Base-by-base conservation (phyloP, 2,329 filamentous ascomycete species). In the Simplicillium aogashimaense region DNA sequence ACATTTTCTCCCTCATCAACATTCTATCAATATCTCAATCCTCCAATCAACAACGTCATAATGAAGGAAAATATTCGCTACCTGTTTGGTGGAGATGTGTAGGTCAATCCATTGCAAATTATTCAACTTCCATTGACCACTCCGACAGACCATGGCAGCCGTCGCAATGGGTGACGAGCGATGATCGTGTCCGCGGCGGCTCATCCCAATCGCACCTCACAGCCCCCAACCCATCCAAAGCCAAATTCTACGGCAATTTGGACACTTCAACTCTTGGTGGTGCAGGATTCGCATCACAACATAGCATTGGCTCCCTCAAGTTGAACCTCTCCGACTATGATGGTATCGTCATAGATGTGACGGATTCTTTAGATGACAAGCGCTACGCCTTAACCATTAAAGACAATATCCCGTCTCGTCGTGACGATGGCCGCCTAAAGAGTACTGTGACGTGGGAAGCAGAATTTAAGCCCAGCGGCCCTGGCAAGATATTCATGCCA, bases 111-210 rank as follows among this genome's bases (percentile, higher is more conserved):
- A n/a, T n/a, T n/a, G n/a, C n/a, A 6, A 25, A 25, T 25, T 25
- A 25, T 25, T 9, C 20, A 25, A 25, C 20, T 9, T 25, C 5
- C 20, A 25, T 9, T 9, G 6, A 25, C 20, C 9, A 6, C 5
- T 9, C 20, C 20, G 30, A 18, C 55, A 81, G 76, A 43, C 65
- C 66, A 16, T 86, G 82, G 81, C 59, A 67, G 16, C 54, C 67
- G 2, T 56, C 63, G 38, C 69, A 76, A 46, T 90, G 83, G 83
- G 79, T 73, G 7, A 66, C 76, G 12, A 80, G 76, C 39, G 83
- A 90, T 57, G 86, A 90, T 59, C 70, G 78, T 25, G 83, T 90
- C n/a, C 78, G 85, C 35, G 83, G 83, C 43, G 86, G 86, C 38
- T 71, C 70, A 44, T 86, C 81, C 45, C 59, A 64, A 41, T 78